Base-by-base conservation (phyloP, 2,329 filamentous ascomycete species). In the Phoma sp. region DNA sequence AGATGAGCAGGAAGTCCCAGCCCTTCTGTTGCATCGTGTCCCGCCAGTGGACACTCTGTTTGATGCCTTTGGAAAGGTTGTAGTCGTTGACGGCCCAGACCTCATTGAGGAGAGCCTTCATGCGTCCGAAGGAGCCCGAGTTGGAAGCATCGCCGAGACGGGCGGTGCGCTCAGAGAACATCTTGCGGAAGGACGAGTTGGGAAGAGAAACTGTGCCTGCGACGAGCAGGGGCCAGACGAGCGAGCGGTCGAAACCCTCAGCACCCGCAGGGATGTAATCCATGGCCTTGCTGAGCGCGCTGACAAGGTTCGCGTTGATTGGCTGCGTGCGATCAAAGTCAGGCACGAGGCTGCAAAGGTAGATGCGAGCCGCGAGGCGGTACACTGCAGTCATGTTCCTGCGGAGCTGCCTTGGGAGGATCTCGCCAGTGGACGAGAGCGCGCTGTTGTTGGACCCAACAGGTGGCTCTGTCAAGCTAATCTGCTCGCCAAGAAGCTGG, bases 1-100 rank as follows among this genome's bases (percentile, higher is more conserved):
- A 96, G 78, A 97, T 93, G 75, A 97, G 85, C 75, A 97, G 82
- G 79, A 91, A 95, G 74, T 96, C 91, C 93, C 91, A 96, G 66
- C 86, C 86, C 80, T 93, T 95, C 79, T 88, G 86, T 78, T 86
- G 86, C 92, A 97, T 96, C 72, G 93, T 86, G 78, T 96, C 90
- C 79, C 93, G 84, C 93, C 93, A 98, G 86, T 93, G 92, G 77
- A 96, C 85, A 79, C 89, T 88, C 71, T 86, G 87, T 65, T 70
- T 75, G 61, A 75, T 75, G 64, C 77, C 76, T 78, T 77, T 72
- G 64, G 73, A 71, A 40, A 76, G 73, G 64, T 76, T 82, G 65
- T 86, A 87, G 72, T 93, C 89, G 71, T 90, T 88, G 62, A 86
- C 79, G 36, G 77, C 74, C 95, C 95, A 99, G 27, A 93, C 85